These are phyloP conservation scores for Tricholoma furcatifolium DNA, from an alignment of 768 basidiomycete genomes.

Conservation along the genomic window DNA sequence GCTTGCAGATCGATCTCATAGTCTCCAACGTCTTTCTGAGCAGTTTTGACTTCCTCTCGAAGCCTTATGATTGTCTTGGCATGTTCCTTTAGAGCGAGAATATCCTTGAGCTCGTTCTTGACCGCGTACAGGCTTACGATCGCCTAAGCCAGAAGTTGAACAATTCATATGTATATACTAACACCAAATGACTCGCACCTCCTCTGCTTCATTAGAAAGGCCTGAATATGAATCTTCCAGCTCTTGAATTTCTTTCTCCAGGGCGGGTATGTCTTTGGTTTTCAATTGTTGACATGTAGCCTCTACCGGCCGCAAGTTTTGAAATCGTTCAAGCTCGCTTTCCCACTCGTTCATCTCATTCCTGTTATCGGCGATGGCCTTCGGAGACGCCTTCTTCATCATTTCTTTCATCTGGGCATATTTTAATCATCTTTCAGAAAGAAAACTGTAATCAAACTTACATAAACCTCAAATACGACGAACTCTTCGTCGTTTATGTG, in stretches of 20 bases:
- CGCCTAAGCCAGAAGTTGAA: slow-evolving; percentile 36
- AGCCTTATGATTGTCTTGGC: slow-evolving; percentile 57
- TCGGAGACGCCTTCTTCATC: slow-evolving; percentile 55
- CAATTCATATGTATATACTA: slow-evolving; percentile 4
- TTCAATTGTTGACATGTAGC: slow-evolving; percentile 54
- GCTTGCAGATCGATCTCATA: slow-evolving; percentile 69
- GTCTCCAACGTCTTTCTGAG: slow-evolving; percentile 57
- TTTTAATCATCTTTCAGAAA: neutral
- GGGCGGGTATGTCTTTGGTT: slow-evolving; percentile 58
- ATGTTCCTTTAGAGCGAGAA: slow-evolving; percentile 59
- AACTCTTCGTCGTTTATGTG: slow-evolving; percentile 51
- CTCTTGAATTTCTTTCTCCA: slow-evolving; percentile 60
- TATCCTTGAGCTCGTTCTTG: slow-evolving; percentile 60
- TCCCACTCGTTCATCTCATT: slow-evolving; percentile 62
- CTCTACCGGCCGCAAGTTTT: slow-evolving; percentile 57
- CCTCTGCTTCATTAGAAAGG: slow-evolving; percentile 54
- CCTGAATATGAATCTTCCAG: slow-evolving; percentile 55
- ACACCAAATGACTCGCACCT: slow-evolving; percentile 39
- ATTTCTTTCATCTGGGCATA: slow-evolving; percentile 55
- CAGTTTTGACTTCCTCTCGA: slow-evolving; percentile 54
- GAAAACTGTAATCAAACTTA: slow-evolving; percentile 30
- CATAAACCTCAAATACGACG: slow-evolving; percentile 68
- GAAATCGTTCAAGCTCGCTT: slow-evolving; percentile 51
- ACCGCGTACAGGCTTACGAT: slow-evolving; percentile 48
- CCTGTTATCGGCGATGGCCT: slow-evolving; percentile 40